Percentiles rank a stretch among this genome's conserved stretches.
Conservation (phyloP, 73 alveolate genomes). For the Tetrahymena borealis region DNA sequence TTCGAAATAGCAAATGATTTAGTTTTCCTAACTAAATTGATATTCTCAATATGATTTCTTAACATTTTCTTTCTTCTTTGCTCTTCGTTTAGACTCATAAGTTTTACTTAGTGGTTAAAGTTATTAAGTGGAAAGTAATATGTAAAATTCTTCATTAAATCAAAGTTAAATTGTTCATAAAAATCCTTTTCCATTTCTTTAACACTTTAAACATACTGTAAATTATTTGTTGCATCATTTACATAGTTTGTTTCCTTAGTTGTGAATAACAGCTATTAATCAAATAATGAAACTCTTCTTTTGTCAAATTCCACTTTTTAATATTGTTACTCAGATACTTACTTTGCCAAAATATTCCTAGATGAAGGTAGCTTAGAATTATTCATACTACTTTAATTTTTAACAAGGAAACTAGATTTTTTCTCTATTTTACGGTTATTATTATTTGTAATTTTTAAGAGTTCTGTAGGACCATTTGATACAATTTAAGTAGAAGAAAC, state of each 20-base stretch:
- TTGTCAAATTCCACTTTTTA: too few relatives aligned
- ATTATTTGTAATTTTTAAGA: neutral
- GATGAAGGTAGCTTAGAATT: neutral
- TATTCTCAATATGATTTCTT: neutral
- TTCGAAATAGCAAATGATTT: neutral
- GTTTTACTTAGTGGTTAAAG: neutral
- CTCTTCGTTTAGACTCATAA: neutral
- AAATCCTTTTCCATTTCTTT: neutral
- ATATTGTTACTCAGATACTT: neutral
- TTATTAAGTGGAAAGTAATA: neutral
- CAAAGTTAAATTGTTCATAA: neutral
- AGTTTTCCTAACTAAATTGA: neutral
- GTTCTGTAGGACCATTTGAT: neutral
- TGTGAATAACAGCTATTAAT: neutral
- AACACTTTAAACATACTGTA: neutral
- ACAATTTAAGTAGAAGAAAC: neutral
- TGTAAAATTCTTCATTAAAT: neutral
- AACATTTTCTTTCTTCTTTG: neutral
- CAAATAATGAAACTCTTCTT: neutral
- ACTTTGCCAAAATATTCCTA: neutral
- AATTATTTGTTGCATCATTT: neutral
- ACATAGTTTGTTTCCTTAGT: neutral
- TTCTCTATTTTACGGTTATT: neutral
- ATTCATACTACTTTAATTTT: neutral
- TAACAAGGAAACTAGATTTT: neutral